A percentile compares a stretch with the other conserved stretches of the same genome.
phyloP scores from a whole-genome alignment of 2,329 filamentous ascomycete species.

The Aspergillus carbonarius region DNA sequence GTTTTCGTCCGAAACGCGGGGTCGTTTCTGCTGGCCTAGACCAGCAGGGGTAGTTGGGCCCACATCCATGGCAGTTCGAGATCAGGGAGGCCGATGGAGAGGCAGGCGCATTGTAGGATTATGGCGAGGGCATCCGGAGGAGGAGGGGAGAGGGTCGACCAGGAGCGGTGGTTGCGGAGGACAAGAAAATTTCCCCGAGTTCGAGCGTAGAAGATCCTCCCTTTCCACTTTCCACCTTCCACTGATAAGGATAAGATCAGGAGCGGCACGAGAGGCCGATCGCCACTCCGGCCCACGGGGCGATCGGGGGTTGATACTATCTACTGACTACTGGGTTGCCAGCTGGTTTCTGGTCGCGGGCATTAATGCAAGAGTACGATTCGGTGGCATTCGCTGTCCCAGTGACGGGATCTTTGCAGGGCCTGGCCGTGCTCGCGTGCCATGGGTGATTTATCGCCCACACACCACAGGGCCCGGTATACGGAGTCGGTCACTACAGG shows the following conservation, averaged over 20 bases:
- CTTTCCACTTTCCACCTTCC: neutral
- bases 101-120: slow-evolving; percentile 27
- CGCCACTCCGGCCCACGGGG: neutral
- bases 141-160: neutral
- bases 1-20: slow-evolving; percentile 43
- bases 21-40: slow-evolving; percentile 36
- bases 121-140: neutral
- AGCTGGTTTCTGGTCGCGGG: neutral
- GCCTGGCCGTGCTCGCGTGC: neutral
- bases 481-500: neutral
- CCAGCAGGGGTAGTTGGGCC: slow-evolving; percentile 25
- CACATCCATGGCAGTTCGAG: slow-evolving; percentile 31
- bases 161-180: neutral
- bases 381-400: too few relatives aligned
- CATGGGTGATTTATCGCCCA: too few relatives aligned
- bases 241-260: slow-evolving; percentile 3
- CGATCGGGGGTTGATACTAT: too few relatives aligned
- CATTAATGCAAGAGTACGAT: too few relatives aligned
- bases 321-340: too few relatives aligned
- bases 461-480: neutral
- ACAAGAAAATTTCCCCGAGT: slow-evolving; percentile 2
- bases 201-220: neutral
- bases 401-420: neutral
- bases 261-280: neutral
- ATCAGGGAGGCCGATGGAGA: slow-evolving; percentile 26